Evolutionary conservation across 1,139 yeast species (phyloP), one percentile per base, ranked within the genome.

Genomic region (Saccharomycopsis hybrid): DNA sequence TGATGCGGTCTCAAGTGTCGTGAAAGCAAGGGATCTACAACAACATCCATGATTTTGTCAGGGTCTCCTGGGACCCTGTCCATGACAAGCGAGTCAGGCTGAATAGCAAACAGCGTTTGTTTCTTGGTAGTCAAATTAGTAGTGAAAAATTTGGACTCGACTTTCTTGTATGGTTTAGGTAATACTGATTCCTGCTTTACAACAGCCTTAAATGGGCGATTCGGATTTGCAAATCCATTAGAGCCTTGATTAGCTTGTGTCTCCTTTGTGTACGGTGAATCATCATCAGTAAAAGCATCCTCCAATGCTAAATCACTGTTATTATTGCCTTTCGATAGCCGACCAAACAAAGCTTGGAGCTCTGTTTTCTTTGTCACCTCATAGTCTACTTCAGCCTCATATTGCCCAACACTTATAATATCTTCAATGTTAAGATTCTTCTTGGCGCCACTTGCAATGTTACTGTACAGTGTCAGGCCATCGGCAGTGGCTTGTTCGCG

Each of bases 1-100:
- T 92, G 98, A 65, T 92, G 98, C 0, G 88, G 85, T 35, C 97
- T 73, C 27, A 92, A 67, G 9, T 66, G 63, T 27, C 69, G 65
- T 0, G 78, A 69, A 2, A 92, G 60, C 0, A 69, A 54, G 0
- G 95, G 92, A 59, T 89, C 97, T 5, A 89, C 75, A 0, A 78
- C 76, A 0, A 88, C 89, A 51, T 79, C 85, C 1, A 73, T 69
- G n/a, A 63, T 65, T 1, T 59, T 57, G 27, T 35, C 39, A 28
- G 40, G 36, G n/a, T 55, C 57, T 2, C 48, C 38, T 1, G 66
- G 62, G 18, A 49, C 13, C 37, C 70, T 68, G 18, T 76, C 72
- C 72, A 81, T 65, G 0, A 78, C 70, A 1, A 80, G n/a, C 24
- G 51, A 46, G 1, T 65, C 62, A 5, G 24, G 38, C 5, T 36